Evolutionary conservation across 441 rosid species (phyloP), one percentile per base, ranked within the genome.

Genomic region (Erysimum cheiri): DNA sequence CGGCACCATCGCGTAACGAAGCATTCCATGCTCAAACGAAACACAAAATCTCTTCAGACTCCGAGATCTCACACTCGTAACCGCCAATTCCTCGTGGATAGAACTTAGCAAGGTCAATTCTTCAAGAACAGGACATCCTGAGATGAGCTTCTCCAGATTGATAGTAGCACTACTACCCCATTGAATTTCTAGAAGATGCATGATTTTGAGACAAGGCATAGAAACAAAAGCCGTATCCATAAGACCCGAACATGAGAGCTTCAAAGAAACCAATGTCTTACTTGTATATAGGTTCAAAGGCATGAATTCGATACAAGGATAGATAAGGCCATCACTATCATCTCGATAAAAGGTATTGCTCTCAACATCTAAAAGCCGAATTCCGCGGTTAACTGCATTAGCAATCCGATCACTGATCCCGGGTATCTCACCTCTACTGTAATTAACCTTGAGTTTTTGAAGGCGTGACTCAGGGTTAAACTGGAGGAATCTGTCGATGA

Each of bases 51-150:
- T 53, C 22, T 53, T 31, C 12, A 54, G 22, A 6, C 19, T 32
- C 37, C 19, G 12, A 53, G 37, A 55, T 15, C 41, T 55, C 41
- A 55, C 60, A 32, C 9, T 8, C 4, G n/a, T 3, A 55, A 2
- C 10, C 12, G 9, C 19, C 13, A 8, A 14, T 32, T 48, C 62
- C 33, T 33, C 62, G 41, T 24, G n/a, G 14, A 4, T 11, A n/a
- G 3, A 4, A 19, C 22, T 29, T 12, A 55, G 5, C 0, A 28
- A n/a, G 3, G 2, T 52, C 10, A 70, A 46, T 17, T 60, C 68
- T 70, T 71, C 75, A 26, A 63, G 64, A 71, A 55, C 64, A 12
- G 35, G 63, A 62, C 69, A 71, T 9, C 63, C n/a, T 14, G 64
- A 22, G 8, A 63, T 15, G 3, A 62, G 31, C 40, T 53, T 54